phyloP scores from a whole-genome alignment of 257 asterid species.

The Salvia miltiorrhiza region DNA sequence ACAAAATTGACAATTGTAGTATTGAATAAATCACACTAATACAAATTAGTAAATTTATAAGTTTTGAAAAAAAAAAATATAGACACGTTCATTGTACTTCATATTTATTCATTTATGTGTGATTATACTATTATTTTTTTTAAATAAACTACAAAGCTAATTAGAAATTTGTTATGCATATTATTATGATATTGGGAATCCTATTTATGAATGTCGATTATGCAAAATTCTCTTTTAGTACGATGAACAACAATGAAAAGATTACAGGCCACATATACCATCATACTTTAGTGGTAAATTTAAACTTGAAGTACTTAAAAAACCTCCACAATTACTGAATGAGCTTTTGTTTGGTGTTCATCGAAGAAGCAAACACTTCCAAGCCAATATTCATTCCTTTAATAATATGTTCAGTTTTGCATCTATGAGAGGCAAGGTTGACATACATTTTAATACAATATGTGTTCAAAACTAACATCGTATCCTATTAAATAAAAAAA shows the following conservation, averaged over 20 bases:
- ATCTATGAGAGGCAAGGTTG: background rate
- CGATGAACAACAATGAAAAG: background rate
- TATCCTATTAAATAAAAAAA: too few relatives aligned
- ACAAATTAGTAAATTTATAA: too few relatives aligned
- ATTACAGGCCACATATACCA: background rate
- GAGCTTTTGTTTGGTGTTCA: background rate
- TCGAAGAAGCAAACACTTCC: background rate
- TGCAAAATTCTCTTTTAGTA: background rate
- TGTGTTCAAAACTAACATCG: background rate
- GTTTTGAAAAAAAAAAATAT: too few relatives aligned
- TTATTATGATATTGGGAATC: background rate
- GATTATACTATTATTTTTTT: too few relatives aligned
- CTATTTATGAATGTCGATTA: background rate
- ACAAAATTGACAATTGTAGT: too few relatives aligned
- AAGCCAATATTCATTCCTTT: background rate
- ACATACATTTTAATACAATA: background rate
- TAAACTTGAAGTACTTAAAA: background rate
- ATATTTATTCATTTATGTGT: too few relatives aligned
- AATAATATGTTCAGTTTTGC: background rate
- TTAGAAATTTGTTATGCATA: too few relatives aligned
- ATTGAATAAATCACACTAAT: too few relatives aligned
- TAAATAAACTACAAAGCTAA: too few relatives aligned
- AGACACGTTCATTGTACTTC: too few relatives aligned
- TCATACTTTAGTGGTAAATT: background rate
- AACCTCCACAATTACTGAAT: background rate